A percentile compares a stretch with the other conserved stretches of the same genome.
Evolutionary conservation across 2,329 filamentous ascomycete genomes (phyloP).

Genomic region (Blumeriella jaapii): DNA sequence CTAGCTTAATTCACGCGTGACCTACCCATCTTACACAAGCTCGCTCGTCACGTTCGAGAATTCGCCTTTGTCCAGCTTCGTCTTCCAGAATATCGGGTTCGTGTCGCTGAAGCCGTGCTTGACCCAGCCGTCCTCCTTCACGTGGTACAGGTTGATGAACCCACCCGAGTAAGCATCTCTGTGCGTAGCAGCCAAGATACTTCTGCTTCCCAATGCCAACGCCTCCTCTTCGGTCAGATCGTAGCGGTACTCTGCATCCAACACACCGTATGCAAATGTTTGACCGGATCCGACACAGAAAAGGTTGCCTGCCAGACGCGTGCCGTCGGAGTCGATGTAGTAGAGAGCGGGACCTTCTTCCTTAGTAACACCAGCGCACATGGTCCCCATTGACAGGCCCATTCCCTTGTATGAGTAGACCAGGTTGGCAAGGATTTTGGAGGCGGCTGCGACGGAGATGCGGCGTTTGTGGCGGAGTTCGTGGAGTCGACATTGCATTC

Average conservation of each 20-base stretch:
- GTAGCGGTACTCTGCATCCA: slow-evolving; percentile 91
- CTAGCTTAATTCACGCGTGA: slow-evolving; percentile 5
- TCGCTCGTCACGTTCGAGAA: slow-evolving; percentile 46
- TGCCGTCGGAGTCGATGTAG: slow-evolving; percentile 98
- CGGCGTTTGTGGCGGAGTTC: slow-evolving; percentile 98
- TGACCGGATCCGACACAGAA: slow-evolving; percentile 98
- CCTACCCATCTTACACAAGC: slow-evolving; percentile 20
- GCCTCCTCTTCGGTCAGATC: slow-evolving; percentile 81
- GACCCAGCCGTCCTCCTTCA: slow-evolving; percentile 98
- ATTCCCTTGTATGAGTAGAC: slow-evolving; percentile 99
- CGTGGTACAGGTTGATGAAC: slow-evolving; percentile 97
- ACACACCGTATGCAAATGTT: slow-evolving; percentile 96
- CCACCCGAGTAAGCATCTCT: slow-evolving; percentile 97
- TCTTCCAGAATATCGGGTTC: slow-evolving; percentile 99
- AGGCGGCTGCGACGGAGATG: slow-evolving; percentile 93
- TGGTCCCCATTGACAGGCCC: slow-evolving; percentile 98
- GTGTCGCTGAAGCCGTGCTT: slow-evolving; percentile 98
- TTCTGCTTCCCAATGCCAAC: slow-evolving; percentile 78
- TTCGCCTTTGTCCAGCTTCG: slow-evolving; percentile 95
- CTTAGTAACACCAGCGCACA: slow-evolving; percentile 94
- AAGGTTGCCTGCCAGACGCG: slow-evolving; percentile 80
- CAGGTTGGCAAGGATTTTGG: slow-evolving; percentile 96
- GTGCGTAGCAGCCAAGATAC: slow-evolving; percentile 92
- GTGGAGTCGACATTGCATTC: slow-evolving; percentile 98
- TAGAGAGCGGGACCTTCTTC: slow-evolving; percentile 95